phyloP scores from a whole-genome alignment of 345 rosid species.

The Citrus sp. region DNA sequence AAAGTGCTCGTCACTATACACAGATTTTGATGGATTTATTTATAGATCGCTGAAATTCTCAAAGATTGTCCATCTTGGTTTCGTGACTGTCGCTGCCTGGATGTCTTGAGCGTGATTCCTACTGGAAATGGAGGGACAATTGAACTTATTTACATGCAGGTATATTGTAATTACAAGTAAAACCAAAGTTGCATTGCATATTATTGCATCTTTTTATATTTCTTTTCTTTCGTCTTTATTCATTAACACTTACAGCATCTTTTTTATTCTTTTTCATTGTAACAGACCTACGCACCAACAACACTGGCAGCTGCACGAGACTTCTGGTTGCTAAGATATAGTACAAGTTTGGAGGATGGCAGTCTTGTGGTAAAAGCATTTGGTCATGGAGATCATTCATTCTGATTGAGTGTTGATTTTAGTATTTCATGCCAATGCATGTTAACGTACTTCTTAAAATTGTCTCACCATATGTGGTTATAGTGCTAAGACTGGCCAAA shows the following conservation, averaged over 20 bases:
- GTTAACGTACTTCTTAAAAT: not conserved
- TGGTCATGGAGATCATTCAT: not conserved
- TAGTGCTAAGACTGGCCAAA: not conserved
- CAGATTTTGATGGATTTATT: conserved; percentile 13
- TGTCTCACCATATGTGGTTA: not conserved
- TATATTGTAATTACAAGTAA: conserved; percentile 17
- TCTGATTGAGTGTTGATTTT: not conserved
- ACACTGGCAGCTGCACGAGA: conserved; percentile 93
- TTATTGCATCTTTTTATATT: not conserved
- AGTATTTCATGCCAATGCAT: not conserved
- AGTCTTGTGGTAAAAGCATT: conserved; percentile 66
- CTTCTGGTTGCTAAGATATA: conserved; percentile 92
- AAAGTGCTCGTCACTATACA: not conserved
- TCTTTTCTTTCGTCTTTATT: not conserved
- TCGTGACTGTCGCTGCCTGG: conserved; percentile 88
- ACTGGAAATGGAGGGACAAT: conserved; percentile 84
- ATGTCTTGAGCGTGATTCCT: conserved; percentile 68
- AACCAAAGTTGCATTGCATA: not conserved
- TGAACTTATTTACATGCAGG: conserved; percentile 93
- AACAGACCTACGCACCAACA: conserved; percentile 87
- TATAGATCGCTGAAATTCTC: conserved; percentile 85
- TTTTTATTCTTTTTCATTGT: not conserved
- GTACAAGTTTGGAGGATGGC: conserved; percentile 87
- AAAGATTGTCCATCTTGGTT: conserved; percentile 97
- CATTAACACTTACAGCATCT: not conserved